Conservation (phyloP, 495 filamentous ascomycete genomes). For the Talaromyces borbonicus region DNA sequence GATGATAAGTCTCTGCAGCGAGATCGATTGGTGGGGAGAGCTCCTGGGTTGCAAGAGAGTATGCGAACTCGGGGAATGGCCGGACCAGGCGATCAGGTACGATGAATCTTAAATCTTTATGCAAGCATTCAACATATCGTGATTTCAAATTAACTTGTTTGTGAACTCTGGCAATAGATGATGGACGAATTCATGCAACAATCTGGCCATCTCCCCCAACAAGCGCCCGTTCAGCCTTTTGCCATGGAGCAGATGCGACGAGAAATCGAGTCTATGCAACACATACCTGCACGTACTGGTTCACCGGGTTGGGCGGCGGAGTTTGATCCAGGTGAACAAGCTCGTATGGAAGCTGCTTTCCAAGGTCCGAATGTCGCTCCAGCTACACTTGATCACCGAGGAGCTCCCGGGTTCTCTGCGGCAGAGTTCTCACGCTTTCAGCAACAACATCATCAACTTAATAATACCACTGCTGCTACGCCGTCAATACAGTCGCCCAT, state of each 20-base stretch:
- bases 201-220: constrained; percentile 46
- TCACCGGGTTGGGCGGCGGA: constrained; percentile 61
- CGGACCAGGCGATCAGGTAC: constrained; percentile 53
- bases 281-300: constrained; percentile 44
- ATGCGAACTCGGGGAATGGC: constrained; percentile 53
- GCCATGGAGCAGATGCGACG: constrained; percentile 62
- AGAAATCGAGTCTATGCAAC: constrained; percentile 52
- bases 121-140: constrained; percentile 5
- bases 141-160: constrained; percentile 10
- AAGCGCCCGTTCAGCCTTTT: constrained; percentile 42
- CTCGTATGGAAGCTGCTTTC: constrained; percentile 73
- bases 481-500: constrained; percentile 30
- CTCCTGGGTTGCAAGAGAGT: constrained; percentile 54
- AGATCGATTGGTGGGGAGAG: constrained; percentile 70
- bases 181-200: constrained; percentile 89
- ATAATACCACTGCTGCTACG: constrained; percentile 43
- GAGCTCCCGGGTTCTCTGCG: constrained; percentile 58
- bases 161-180: too few species aligned
- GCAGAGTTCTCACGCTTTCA: constrained; percentile 84
- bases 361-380: constrained; percentile 40
- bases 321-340: constrained; percentile 57
- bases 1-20: constrained; percentile 91
- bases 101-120: constrained; percentile 7
- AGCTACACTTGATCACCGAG: constrained; percentile 27
- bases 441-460: constrained; percentile 56